Conservation (phyloP, 164 flowering plant species). For the Aristolochia fimbriata region DNA sequence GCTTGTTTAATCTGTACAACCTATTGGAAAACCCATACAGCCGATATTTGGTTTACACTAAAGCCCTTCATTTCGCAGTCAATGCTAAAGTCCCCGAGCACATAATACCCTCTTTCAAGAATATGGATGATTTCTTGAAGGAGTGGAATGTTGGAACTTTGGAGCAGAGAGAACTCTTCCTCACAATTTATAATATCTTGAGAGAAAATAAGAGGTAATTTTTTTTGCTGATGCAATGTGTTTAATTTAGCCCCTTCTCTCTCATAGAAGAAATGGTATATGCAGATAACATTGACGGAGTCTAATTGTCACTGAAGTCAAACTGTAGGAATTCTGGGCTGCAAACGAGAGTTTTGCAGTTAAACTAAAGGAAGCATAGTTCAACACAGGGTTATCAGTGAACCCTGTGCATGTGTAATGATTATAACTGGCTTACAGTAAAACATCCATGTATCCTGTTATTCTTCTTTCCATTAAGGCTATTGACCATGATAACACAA, state of each 20-base stretch:
- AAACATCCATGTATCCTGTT: no score
- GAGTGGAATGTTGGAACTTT: conserved; percentile 77
- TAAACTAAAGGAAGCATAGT: no score
- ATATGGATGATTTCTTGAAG: conserved; percentile 69
- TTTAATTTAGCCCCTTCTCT: not conserved
- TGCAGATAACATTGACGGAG: no score
- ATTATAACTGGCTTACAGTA: no score
- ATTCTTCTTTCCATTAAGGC: no score
- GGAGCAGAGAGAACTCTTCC: conserved; percentile 79
- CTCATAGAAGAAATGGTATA: not conserved
- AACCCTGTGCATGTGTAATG: no score
- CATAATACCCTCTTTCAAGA: conserved; percentile 70
- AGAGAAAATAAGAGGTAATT: conserved; percentile 73
- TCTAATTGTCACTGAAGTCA: no score
- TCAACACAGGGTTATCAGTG: no score
- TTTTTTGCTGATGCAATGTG: not conserved
- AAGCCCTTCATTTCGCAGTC: conserved; percentile 63
- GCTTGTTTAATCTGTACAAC: conserved; percentile 87
- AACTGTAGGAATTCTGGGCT: no score
- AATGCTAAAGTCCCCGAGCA: conserved; percentile 73
- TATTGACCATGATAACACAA: no score
- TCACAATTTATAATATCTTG: conserved; percentile 55
- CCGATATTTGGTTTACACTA: conserved; percentile 72
- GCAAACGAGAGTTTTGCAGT: no score
- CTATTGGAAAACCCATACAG: conserved; percentile 72